Conservation (phyloP, 495 filamentous ascomycete species). For the Hyaloscypha variabilis region DNA sequence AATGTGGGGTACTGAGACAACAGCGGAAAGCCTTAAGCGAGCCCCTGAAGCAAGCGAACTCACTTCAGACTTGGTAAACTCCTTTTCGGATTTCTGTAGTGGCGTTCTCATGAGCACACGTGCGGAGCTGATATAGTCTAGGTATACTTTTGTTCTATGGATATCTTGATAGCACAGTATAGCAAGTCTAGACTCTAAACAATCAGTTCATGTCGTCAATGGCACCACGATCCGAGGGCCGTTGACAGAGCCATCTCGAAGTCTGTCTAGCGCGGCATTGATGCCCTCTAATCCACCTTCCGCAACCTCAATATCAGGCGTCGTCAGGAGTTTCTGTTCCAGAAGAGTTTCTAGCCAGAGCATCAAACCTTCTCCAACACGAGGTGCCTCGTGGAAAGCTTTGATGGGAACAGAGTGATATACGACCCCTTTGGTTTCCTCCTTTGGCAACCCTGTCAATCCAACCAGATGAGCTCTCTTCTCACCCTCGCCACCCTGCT, state of each 20-base stretch:
- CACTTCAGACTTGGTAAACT: too few relatives aligned
- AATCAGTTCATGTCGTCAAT: constrained; percentile 11
- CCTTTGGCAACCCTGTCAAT: constrained; percentile 62
- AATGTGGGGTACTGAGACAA: neutral
- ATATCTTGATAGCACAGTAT: too few relatives aligned
- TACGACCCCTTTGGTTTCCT: constrained; percentile 42
- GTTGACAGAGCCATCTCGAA: constrained; percentile 57
- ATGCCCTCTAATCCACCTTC: constrained; percentile 62
- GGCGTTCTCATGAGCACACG: too few relatives aligned
- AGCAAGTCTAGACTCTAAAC: too few relatives aligned
- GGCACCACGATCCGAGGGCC: constrained; percentile 64
- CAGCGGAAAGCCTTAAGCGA: neutral
- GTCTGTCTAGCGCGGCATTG: constrained; percentile 61
- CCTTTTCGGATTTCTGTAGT: too few relatives aligned
- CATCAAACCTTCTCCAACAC: constrained; percentile 57
- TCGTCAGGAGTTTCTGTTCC: constrained; percentile 43
- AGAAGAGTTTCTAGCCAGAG: constrained; percentile 64
- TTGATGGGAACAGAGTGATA: constrained; percentile 69
- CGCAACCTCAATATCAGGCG: constrained; percentile 61
- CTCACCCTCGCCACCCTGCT: constrained; percentile 26
- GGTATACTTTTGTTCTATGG: too few relatives aligned
- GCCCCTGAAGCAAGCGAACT: too few relatives aligned
- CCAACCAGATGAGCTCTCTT: constrained; percentile 60
- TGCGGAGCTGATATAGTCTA: too few relatives aligned
- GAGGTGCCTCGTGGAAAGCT: constrained; percentile 62